Evolutionary conservation across 305 asterid species (phyloP).

Genomic region (Solanum aculeatissimum): DNA sequence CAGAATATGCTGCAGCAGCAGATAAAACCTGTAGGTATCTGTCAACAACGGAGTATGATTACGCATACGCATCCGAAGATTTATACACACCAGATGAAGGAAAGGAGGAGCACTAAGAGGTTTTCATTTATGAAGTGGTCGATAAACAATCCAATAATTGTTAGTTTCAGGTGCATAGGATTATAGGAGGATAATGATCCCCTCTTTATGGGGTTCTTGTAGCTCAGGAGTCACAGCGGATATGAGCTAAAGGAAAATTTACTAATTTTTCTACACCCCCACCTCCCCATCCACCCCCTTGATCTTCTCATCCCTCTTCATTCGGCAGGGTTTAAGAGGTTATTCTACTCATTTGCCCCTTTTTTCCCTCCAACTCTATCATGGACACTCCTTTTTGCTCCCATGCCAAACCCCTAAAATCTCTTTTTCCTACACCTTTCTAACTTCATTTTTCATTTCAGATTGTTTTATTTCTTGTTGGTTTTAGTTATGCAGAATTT

Average conservation of each 20-base stretch:
- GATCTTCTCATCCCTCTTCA: neutral
- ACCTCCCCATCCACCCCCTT: neutral
- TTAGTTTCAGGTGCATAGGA: neutral
- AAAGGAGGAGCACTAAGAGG: neutral
- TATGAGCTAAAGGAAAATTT: neutral
- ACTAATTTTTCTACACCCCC: neutral
- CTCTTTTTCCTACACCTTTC: neutral
- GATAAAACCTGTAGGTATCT: neutral
- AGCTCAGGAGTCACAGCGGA: neutral
- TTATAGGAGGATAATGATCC: neutral
- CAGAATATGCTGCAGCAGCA: neutral
- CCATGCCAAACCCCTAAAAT: neutral
- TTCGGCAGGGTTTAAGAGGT: neutral
- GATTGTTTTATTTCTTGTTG: neutral
- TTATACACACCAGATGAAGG: neutral
- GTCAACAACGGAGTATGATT: neutral
- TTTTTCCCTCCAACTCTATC: neutral
- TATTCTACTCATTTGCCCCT: neutral
- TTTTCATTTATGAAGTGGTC: neutral
- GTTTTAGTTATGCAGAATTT: neutral
- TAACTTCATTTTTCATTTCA: neutral
- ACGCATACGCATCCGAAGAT: neutral
- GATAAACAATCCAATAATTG: neutral
- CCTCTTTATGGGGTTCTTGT: neutral
- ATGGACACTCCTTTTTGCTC: neutral